Evolutionary conservation across 1,284 basidiomycete genomes (phyloP), one percentile per base, ranked within the genome.

Genomic region (Mycosarcoma maydis): DNA sequence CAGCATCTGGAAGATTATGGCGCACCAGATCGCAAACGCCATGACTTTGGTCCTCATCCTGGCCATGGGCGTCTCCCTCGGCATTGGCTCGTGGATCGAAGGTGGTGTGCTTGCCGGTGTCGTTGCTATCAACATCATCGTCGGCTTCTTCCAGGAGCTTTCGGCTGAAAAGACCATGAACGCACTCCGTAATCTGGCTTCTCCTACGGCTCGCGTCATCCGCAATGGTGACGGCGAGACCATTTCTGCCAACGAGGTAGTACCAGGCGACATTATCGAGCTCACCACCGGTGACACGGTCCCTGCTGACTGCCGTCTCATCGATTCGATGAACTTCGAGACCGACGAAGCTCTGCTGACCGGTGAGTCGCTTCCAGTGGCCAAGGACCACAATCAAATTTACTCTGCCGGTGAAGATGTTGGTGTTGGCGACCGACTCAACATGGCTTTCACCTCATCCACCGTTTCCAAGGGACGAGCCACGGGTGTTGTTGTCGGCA

Each of bases 331-430:
- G 70, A 80, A 81, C 62, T 80, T 81, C 20, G 79, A 81, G 62
- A 70, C 86, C 17, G 88, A 89, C 59, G 88, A 90, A 76, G 87
- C 88, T 5, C 84, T 90, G 29, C 83, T 90, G n/a, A 90, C 89
- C 2, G 89, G 88, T 45, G 88, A 89, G 75, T 86, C 85, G 11
- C 78, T 89, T 16, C 89, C 89, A 56, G 88, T 89, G 13, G 81
- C 83, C 26, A 90, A 90, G 81, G 85, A 79, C 37, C 69, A 71
- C 46, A 51, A 49, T 6, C 50, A 72, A 13, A 43, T 71, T 13
- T 81, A 71, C 56, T 69, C 62, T 30, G 39, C 47, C 23, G 55
- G 42, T 39, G 72, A 80, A 3, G 65, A 70, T 10, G 54, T 73
- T 13, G 73, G 61, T 7, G 86, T 87, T 27, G 87, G 87, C 57